Base-by-base conservation (phyloP, 2,329 filamentous ascomycete genomes). In the Monascus ruber region DNA sequence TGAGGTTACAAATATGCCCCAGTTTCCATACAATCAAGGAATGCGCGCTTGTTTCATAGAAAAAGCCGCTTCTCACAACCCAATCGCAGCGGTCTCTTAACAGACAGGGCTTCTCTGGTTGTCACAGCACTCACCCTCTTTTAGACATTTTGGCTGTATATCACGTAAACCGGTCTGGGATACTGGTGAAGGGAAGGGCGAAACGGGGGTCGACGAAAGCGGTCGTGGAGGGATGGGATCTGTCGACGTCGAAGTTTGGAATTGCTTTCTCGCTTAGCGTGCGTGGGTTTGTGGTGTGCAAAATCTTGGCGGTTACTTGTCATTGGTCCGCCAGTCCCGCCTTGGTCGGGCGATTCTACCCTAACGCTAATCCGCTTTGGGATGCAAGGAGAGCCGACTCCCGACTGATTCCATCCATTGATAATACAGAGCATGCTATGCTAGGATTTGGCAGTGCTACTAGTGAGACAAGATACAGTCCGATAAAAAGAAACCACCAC, bases 81-180 rank as follows among this genome's bases (percentile, higher is more conserved):
- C 39, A 46, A 17, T 17, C 17, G 17, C 17, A 17, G 17, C 17
- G 17, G 17, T 17, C 17, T 17, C 17, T 17, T 17, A 3, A 17
- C 17, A 17, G 17, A 17, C 17, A 17, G 17, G 17, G 17, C 3
- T 17, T 17, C 17, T 17, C 17, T 17, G 17, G 17, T 17, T 41
- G 37, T 40, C 42, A 29, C 10, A 10, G 42, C 41, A 63, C 66
- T 63, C 61, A 70, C 68, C 67, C 66, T 66, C 66, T 65, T 53
- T 66, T 67, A 62, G 68, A 70, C 68, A 71, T 71, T 52, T 62
- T 68, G 64, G 52, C 57, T 58, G 51, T 53, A 52, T 62, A 58
- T 67, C 54, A 56, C 55, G 49, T 55, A 48, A 53, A 29, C 6
- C 52, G 51, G 54, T 56, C 54, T 60, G 51, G 55, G 53, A 54